Evolutionary conservation across 495 filamentous ascomycete species (phyloP).

Genomic region (Pseudotulostoma volvatum): DNA sequence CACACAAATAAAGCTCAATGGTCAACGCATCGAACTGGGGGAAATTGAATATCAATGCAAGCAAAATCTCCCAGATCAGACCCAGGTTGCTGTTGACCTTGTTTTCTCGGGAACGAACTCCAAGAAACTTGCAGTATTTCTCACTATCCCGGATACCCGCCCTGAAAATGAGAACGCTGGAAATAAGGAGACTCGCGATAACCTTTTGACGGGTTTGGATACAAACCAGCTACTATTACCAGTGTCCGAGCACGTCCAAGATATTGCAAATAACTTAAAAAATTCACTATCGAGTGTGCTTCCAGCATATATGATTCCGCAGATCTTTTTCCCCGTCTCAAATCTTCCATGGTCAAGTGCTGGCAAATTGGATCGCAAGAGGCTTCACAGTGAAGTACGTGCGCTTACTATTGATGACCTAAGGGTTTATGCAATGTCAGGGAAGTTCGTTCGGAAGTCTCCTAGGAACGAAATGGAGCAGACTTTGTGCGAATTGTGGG

Average conservation of each 20-base stretch:
- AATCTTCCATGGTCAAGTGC: slow-evolving; percentile 39
- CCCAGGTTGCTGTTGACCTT: slow-evolving; percentile 28
- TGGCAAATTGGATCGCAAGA: slow-evolving; percentile 45
- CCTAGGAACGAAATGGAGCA: slow-evolving; percentile 16
- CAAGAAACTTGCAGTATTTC: slow-evolving; percentile 28
- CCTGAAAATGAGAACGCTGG: slow-evolving; percentile 10
- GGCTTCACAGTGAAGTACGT: slow-evolving; percentile 28
- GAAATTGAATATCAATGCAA: slow-evolving; percentile 46
- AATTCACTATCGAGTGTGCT: slow-evolving; percentile 18
- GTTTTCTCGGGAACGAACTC: slow-evolving; percentile 21
- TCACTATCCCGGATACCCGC: slow-evolving; percentile 20
- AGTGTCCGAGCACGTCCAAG: slow-evolving; percentile 16
- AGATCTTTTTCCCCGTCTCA: slow-evolving; percentile 40
- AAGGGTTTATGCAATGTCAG: slow-evolving; percentile 24
- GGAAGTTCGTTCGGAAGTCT: slow-evolving; percentile 10
- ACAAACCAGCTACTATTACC: slow-evolving; percentile 20
- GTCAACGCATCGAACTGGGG: slow-evolving; percentile 47
- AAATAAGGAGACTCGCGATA: neutral
- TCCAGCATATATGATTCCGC: slow-evolving; percentile 44
- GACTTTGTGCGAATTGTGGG: slow-evolving; percentile 22
- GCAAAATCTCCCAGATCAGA: slow-evolving; percentile 14
- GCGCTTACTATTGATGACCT: slow-evolving; percentile 23
- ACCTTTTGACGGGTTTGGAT: no score
- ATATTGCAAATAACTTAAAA: slow-evolving; percentile 19
- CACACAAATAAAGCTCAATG: slow-evolving; percentile 48